Conservation (phyloP, 805 yeast genomes). For the Cyberlindnera petersonii region DNA sequence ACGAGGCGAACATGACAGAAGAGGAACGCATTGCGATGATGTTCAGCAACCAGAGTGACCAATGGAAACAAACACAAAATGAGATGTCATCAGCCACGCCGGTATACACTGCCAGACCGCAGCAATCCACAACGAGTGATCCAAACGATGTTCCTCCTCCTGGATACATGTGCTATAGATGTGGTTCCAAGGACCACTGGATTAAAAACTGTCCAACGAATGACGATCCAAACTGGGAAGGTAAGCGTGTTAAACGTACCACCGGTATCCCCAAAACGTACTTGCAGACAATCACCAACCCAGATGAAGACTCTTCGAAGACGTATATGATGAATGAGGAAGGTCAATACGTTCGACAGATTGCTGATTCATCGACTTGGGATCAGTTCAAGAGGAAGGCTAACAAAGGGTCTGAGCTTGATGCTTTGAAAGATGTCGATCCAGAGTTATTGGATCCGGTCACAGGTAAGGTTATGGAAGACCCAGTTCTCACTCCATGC, state of each 20-base stretch:
- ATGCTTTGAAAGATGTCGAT: constrained; percentile 39
- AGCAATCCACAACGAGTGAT: constrained; percentile 20
- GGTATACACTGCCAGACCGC: constrained; percentile 48
- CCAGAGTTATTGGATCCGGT: constrained; percentile 68
- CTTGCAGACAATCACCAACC: constrained; percentile 80
- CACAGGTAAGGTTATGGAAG: constrained; percentile 54
- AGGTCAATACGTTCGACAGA: constrained; percentile 93
- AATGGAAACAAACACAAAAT: constrained; percentile 94
- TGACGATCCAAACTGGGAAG: constrained; percentile 90
- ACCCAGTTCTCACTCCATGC: constrained; percentile 84
- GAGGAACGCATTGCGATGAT: constrained; percentile 85
- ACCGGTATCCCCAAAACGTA: constrained; percentile 97
- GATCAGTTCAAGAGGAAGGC: constrained; percentile 69
- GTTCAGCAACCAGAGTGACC: constrained; percentile 91
- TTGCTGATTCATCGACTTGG: constrained; percentile 93
- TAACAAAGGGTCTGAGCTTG: constrained; percentile 23
- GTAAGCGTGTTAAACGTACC: constrained; percentile 83
- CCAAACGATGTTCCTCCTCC: constrained; percentile 86
- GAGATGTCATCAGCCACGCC: constrained; percentile 83
- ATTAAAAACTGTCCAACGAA: constrained; percentile 94
- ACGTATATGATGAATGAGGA: constrained; percentile 86
- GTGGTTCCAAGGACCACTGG: constrained; percentile 96
- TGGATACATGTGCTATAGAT: constrained; percentile 92
- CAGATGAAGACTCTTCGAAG: constrained; percentile 56
- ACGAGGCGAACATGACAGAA: constrained; percentile 44